Evolutionary conservation across 2,329 filamentous ascomycete species (phyloP), one percentile per base, ranked within the genome.

Genomic region (Talaromyces pinophilus): DNA sequence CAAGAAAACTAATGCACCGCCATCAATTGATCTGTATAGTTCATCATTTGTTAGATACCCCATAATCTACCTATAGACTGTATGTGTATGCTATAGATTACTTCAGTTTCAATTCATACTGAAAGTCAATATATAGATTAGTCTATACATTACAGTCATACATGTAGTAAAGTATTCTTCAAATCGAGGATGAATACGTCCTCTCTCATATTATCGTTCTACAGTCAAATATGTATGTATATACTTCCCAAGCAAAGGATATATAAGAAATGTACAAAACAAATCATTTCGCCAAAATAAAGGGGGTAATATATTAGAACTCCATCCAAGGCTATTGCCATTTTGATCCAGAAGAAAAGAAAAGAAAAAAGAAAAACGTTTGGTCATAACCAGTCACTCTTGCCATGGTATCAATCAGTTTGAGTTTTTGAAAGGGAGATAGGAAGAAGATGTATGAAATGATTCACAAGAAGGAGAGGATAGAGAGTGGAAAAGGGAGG

Each of bases 331-430:
- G 54, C 54, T n/a, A 38, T 57, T 57, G 54, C 54, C 33, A 22
- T 57, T 57, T 25, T 63, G 48, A 38, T 55, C 48, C 61, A 55
- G n/a, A 33, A 54, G 42, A 15, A 30, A 25, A 22, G 1, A 54
- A 6, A 25, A 13, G 5, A 52, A 40, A 57, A 57, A 57, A 22
- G n/a, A 38, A 57, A 55, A 55, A 19, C 28, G 50, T 19, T 54
- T 52, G 38, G 61, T 55, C 48, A 33, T 63, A 55, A 19, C 35
- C 22, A 55, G 52, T 44, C 25, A 25, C 33, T 63, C 25, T 25
- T 63, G 48, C 48, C 30, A 30, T 55, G 61, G 61, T 63, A 63
- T 44, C 48, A 55, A 55, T 63, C 28, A 52, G 19, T 44, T 42
- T 35, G 35, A 63, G 35, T 17, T 28, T 17, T 54, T 17, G 33